Conservation (phyloP, 805 yeast genomes). For the Candida tibetensis region DNA sequence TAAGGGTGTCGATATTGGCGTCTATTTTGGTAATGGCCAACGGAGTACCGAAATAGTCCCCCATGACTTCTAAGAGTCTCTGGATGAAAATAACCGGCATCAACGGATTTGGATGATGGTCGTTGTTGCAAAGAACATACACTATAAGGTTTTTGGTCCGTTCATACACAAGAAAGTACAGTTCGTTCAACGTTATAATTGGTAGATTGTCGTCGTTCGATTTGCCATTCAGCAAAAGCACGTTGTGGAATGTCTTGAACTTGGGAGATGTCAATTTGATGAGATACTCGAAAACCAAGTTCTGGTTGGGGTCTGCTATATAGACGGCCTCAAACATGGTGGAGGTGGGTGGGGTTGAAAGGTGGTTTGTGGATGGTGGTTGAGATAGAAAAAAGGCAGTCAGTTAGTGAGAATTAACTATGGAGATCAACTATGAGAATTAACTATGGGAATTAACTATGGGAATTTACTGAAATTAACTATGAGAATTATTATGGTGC, state of each 20-base stretch:
- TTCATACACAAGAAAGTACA: slow-evolving; percentile 26
- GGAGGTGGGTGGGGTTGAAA: background rate
- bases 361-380: background rate
- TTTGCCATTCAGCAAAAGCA: slow-evolving; percentile 9
- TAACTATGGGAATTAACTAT: background rate
- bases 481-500: too few species aligned
- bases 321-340: slow-evolving; percentile 42
- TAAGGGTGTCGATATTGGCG: slow-evolving; percentile 67
- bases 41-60: slow-evolving; percentile 57
- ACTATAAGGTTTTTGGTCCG: slow-evolving; percentile 22
- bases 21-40: slow-evolving; percentile 58
- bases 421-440: too few species aligned
- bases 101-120: slow-evolving; percentile 42
- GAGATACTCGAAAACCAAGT: slow-evolving; percentile 37
- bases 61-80: slow-evolving; percentile 48
- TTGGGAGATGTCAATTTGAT: slow-evolving; percentile 29
- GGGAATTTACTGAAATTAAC: too few species aligned
- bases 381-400: too few species aligned
- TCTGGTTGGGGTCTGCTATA: slow-evolving; percentile 35
- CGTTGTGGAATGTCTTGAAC: slow-evolving; percentile 25
- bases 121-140: slow-evolving; percentile 26
- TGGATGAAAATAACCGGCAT: slow-evolving; percentile 54
- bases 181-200: slow-evolving; percentile 29
- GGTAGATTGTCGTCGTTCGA: slow-evolving; percentile 11
- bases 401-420: background rate